phyloP scores from a whole-genome alignment of 345 rosid genomes.

The Kernera saxatilis region DNA sequence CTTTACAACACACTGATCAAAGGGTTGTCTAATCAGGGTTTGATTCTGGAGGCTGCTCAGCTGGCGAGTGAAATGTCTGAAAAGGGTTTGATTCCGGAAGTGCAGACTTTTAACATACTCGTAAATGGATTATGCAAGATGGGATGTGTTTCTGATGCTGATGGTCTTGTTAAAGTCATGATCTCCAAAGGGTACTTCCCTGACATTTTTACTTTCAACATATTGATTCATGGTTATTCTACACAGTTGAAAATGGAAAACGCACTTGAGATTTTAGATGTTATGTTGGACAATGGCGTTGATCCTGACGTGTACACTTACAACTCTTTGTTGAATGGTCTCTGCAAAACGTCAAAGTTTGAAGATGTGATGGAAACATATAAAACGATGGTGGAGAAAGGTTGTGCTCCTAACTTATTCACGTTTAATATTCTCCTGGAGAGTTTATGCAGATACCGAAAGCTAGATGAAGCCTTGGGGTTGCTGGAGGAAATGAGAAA shows the following conservation, averaged over 20 bases:
- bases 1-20: slow-evolving; percentile 67
- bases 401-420: slow-evolving; percentile 64
- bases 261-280: slow-evolving; percentile 58
- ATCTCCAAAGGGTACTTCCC: slow-evolving; percentile 66
- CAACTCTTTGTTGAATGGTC: slow-evolving; percentile 82
- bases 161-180: slow-evolving; percentile 55
- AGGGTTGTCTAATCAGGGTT: slow-evolving; percentile 77
- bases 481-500: slow-evolving; percentile 53
- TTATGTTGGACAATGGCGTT: slow-evolving; percentile 62
- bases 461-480: slow-evolving; percentile 56
- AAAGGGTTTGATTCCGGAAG: slow-evolving; percentile 55
- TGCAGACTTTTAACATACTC: slow-evolving; percentile 78
- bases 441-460: slow-evolving; percentile 71
- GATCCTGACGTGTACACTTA: slow-evolving; percentile 81
- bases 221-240: slow-evolving; percentile 80
- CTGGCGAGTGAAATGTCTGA: slow-evolving; percentile 63
- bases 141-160: slow-evolving; percentile 83
- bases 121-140: slow-evolving; percentile 85
- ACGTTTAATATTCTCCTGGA: slow-evolving; percentile 83
- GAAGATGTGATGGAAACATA: slow-evolving; percentile 81
- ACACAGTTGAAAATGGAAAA: slow-evolving; percentile 66
- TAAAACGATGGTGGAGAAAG: slow-evolving; percentile 55
- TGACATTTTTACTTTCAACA: slow-evolving; percentile 81
- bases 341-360: slow-evolving; percentile 72
- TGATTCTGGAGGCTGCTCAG: slow-evolving; percentile 63